Evolutionary conservation across 106 monocot species (phyloP).

Genomic region (Dendrobium huoshanense): DNA sequence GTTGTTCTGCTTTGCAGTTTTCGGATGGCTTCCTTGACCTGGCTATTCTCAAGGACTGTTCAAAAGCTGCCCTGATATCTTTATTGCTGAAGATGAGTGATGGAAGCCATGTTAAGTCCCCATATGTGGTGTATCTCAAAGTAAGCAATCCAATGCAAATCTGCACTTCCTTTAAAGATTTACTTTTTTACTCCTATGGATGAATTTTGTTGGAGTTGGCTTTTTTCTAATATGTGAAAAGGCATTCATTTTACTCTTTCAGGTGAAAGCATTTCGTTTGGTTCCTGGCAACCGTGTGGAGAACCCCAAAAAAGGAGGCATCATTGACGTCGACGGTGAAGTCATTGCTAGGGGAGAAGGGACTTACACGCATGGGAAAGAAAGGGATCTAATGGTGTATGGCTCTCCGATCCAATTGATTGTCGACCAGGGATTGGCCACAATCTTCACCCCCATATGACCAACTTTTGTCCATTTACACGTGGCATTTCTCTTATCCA

Average conservation of each 20-base stretch:
- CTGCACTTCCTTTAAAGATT: neutral
- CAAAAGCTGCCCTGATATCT: conserved; percentile 40
- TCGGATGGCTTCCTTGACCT: conserved; percentile 86
- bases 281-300: conserved; percentile 62
- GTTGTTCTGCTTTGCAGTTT: conserved; percentile 43
- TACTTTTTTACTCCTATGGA: no score
- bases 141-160: conserved; percentile 10
- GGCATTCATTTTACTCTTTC: neutral
- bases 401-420: conserved; percentile 55
- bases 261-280: conserved; percentile 76
- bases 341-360: conserved; percentile 66
- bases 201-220: no score
- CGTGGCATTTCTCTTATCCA: neutral
- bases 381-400: conserved; percentile 54
- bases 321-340: conserved; percentile 78
- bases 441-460: conserved; percentile 62
- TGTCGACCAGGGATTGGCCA: conserved; percentile 61
- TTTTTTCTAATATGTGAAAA: neutral
- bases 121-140: conserved; percentile 70
- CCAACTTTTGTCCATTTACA: neutral
- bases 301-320: conserved; percentile 53
- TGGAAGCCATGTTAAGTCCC: conserved; percentile 64
- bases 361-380: conserved; percentile 11
- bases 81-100: conserved; percentile 45
- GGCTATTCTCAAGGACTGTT: conserved; percentile 57